Base-by-base conservation (phyloP, 345 rosid species). In the Fremontodendron californicum region DNA sequence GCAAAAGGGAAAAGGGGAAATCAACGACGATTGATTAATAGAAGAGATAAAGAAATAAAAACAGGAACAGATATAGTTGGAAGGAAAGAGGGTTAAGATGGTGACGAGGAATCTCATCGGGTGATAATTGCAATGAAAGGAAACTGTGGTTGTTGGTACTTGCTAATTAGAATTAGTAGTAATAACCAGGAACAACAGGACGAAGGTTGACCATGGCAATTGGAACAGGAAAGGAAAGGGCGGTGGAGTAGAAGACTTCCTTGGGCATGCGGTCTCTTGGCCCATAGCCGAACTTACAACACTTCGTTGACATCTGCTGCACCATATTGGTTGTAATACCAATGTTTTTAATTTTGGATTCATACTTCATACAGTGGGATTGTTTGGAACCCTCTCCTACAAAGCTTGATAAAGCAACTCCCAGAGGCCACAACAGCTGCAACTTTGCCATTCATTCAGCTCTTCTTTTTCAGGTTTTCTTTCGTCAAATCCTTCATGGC, bases 171-270 rank as follows among this genome's bases (percentile, higher is more conserved):
- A 42, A n/a, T n/a, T n/a, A n/a, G n/a, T n/a, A 55, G 76, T 19
- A 74, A 62, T 12, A 77, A 92, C 98, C 98, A 76, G 93, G 97
- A 84, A 89, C 79, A 77, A 93, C 84, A 37, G 98, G 99, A 19
- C 98, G 97, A 78, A 92, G 89, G 81, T 95, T 95, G 85, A 95
- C 98, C 86, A 92, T 73, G 42, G 97, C 99, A 58, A n/a, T n/a
- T n/a, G n/a, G n/a, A n/a, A n/a, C n/a, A n/a, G n/a, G n/a, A n/a
- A 77, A 95, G 71, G 99, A 95, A 65, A 89, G 86, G 21, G 79
- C 62, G 21, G 92, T 88, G 69, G 90, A 27, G 86, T 89, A 93
- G 82, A 95, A 95, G 29, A 95, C 96, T 84, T 93, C 94, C 85
- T 85, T 84, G 2, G 87, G n/a, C n/a, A n/a, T n/a, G n/a, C n/a